Evolutionary conservation across 208 protist species (phyloP).

Genomic region (Leishmania major): DNA sequence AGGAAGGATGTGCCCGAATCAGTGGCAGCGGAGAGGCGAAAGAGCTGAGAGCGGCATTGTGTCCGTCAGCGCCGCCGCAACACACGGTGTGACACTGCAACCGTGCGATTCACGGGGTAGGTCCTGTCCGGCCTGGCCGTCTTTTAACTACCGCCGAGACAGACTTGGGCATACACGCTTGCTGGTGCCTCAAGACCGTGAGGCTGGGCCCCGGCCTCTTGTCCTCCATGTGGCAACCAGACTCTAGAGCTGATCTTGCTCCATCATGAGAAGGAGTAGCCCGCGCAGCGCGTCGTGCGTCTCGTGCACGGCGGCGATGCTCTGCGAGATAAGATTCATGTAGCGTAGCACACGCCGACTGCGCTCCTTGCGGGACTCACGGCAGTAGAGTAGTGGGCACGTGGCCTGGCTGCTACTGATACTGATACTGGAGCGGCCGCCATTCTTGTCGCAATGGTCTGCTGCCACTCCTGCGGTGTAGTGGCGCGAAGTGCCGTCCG

Average conservation of each 20-base stretch:
- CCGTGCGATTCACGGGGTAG: neutral
- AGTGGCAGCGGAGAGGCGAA: neutral
- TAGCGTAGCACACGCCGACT: conserved; percentile 47
- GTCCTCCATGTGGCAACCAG: neutral
- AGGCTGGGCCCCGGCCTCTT: neutral
- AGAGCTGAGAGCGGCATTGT: neutral
- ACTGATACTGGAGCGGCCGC: conserved; percentile 6
- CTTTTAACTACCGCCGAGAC: neutral
- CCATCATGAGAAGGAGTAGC: conserved; percentile 59
- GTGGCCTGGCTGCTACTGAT: conserved; percentile 25
- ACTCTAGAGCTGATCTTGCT: conserved; percentile 47
- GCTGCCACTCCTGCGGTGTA: neutral
- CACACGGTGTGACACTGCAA: neutral
- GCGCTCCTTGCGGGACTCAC: conserved; percentile 43
- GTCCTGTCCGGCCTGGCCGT: neutral
- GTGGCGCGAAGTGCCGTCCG: neutral
- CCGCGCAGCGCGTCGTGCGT: conserved; percentile 61
- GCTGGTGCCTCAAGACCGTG: neutral
- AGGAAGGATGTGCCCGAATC: neutral
- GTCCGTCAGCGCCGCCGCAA: neutral
- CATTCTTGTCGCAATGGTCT: neutral
- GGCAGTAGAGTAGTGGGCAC: conserved; percentile 29
- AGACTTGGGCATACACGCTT: neutral
- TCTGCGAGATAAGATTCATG: conserved; percentile 54
- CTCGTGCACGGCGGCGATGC: conserved; percentile 40